Evolutionary conservation across 192 early-diverging fungal species (phyloP), one percentile per base, ranked within the genome.

Genomic region (Geosiphon pyriformis): DNA sequence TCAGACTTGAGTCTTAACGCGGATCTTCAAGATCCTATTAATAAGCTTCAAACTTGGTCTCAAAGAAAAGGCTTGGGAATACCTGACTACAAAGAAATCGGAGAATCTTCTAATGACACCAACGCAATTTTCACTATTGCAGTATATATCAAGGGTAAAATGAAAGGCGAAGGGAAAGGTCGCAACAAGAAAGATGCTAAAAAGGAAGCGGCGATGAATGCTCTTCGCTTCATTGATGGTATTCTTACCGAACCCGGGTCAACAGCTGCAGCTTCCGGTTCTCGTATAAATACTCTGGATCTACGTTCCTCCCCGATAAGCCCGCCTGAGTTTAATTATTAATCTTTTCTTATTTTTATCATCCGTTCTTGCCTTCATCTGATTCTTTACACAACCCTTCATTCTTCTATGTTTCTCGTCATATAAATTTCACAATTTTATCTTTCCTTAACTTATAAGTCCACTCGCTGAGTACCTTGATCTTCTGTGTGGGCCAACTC

Each of bases 31-130:
- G 65, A 67, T 67, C 65, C 65, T 7, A 67, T 67, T 31, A 67
- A 67, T 47, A 67, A 67, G 56, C 65, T 67, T 46, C 65, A 67
- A 57, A 67, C 65, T 15, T 67, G 65, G 65, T 67, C 65, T 54
- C 65, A 67, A 67, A n/a, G 65, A 47, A 67, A 29, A 42, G 37
- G 54, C 20, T 47, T 67, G 26, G 65, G 65, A 30, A 67, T 67
- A 26, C 65, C 65, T 17, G 54, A 35, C 27, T 67, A 67, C 34
- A 26, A 47, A 54, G 42, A 37, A 20, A 20, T 20, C 20, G 61
- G 46, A 1, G 62, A 65, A 35, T 10, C 31, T 65, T 20, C 29
- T 8, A 26, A 49, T 54, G 49, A 52, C 23, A 48, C n/a, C 17
- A 67, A 67, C 34, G 34, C 65, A 11, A 31, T 67, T 22, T 67